Percentiles rank a stretch among this genome's conserved stretches.
Evolutionary conservation across 2,329 filamentous ascomycete species (phyloP).

Genomic region (Talaromyces islandicus): DNA sequence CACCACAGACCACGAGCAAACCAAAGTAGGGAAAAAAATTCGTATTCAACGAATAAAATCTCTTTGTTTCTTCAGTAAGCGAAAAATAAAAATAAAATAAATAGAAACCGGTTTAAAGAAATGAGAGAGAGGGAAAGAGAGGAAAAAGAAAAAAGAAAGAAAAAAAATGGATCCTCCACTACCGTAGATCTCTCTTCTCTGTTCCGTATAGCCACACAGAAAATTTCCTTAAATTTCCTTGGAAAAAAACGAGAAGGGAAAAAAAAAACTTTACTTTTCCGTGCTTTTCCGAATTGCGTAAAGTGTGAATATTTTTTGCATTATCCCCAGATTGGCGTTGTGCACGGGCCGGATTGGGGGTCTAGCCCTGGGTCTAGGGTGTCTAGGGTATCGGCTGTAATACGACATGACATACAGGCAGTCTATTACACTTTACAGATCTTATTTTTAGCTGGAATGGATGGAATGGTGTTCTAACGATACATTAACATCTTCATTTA

Average conservation of each 20-base stretch:
- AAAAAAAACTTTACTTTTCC: conserved; percentile 30
- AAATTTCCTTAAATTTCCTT: background rate
- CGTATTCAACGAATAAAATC: background rate
- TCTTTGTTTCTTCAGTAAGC: background rate
- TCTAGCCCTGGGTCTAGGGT: background rate
- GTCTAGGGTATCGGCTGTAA: background rate
- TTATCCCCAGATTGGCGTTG: conserved; percentile 16
- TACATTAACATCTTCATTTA: background rate
- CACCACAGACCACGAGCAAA: conserved; percentile 16
- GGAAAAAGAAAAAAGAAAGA: background rate
- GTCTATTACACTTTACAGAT: too few relatives aligned
- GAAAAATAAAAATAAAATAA: background rate
- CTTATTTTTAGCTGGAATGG: too few relatives aligned
- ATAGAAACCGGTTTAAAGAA: background rate
- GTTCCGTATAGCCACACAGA: background rate
- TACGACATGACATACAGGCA: background rate
- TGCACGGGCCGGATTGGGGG: conserved; percentile 12
- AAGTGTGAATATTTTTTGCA: conserved; percentile 16
- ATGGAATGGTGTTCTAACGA: background rate
- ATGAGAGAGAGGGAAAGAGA: background rate
- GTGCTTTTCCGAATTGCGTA: conserved; percentile 35
- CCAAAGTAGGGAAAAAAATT: background rate
- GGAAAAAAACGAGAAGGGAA: conserved; percentile 21
- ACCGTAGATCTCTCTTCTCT: background rate
- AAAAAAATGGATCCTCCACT: background rate